A percentile compares a stretch with the other conserved stretches of the same genome.
Evolutionary conservation across 2,329 filamentous ascomycete genomes (phyloP).

Genomic region (Sarocladium oryzae): DNA sequence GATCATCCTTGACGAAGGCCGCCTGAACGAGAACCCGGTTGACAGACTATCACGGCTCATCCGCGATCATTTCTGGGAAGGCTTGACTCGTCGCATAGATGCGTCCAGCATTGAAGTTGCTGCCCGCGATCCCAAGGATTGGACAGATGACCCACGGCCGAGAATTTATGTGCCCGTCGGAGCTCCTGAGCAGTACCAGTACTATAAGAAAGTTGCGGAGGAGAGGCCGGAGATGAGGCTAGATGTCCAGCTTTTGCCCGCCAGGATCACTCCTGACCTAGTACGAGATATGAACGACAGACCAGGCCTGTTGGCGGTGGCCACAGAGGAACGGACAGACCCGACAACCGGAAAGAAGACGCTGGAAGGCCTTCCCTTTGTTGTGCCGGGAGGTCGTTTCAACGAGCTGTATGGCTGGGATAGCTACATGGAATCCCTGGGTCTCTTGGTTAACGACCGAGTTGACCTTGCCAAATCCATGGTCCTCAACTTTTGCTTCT

Average conservation of each 20-base stretch:
- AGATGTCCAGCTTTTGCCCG: slow-evolving; percentile 75
- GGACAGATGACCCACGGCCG: slow-evolving; percentile 82
- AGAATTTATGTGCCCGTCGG: slow-evolving; percentile 85
- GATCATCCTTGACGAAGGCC: slow-evolving; percentile 84
- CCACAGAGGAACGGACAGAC: slow-evolving; percentile 71
- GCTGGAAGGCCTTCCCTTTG: slow-evolving; percentile 78
- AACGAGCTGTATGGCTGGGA: slow-evolving; percentile 99
- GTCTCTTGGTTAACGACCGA: slow-evolving; percentile 77
- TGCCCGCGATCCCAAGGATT: slow-evolving; percentile 88
- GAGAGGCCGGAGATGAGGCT: slow-evolving; percentile 77
- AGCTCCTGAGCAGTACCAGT: slow-evolving; percentile 81
- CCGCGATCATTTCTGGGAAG: slow-evolving; percentile 86
- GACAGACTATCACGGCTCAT: slow-evolving; percentile 81
- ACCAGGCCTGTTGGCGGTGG: slow-evolving; percentile 83
- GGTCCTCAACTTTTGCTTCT: slow-evolving; percentile 96
- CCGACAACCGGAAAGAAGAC: slow-evolving; percentile 59
- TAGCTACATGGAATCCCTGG: slow-evolving; percentile 96
- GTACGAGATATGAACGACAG: slow-evolving; percentile 79
- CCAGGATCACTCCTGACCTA: slow-evolving; percentile 72
- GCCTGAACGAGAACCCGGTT: slow-evolving; percentile 92
- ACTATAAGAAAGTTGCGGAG: slow-evolving; percentile 74
- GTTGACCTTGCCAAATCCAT: slow-evolving; percentile 87
- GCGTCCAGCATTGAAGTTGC: slow-evolving; percentile 80
- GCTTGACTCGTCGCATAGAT: slow-evolving; percentile 83
- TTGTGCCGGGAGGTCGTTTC: slow-evolving; percentile 96